phyloP scores from a whole-genome alignment of 768 basidiomycete genomes.

The Naganishia randhawae region DNA sequence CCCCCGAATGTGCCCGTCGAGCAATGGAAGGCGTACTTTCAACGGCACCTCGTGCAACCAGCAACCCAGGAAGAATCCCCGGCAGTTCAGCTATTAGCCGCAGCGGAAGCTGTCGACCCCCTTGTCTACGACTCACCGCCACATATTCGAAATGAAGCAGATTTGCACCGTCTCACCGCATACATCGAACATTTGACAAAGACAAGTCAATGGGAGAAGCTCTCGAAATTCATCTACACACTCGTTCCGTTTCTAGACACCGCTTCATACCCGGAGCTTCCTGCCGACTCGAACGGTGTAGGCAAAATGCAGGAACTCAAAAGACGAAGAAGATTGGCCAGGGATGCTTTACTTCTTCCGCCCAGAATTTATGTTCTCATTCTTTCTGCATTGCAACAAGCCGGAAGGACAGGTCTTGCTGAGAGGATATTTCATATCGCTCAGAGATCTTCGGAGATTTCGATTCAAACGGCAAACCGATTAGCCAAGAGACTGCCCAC shows the following conservation, averaged over 20 bases:
- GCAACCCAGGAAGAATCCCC: neutral
- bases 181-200: constrained; percentile 6
- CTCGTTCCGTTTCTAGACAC: constrained; percentile 12
- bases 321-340: neutral
- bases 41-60: neutral
- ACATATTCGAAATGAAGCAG: constrained; percentile 2
- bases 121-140: constrained; percentile 11
- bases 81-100: neutral
- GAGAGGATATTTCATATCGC: constrained; percentile 8
- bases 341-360: constrained; percentile 1
- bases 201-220: constrained; percentile 1
- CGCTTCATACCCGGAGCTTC: constrained; percentile 4
- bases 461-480: neutral
- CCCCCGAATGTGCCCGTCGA: neutral
- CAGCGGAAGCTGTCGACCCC: neutral
- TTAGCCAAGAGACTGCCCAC: neutral
- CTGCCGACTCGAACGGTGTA: neutral
- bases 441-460: neutral
- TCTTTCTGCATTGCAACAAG: neutral
- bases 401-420: constrained; percentile 7
- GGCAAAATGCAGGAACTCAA: constrained; percentile 1
- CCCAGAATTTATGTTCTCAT: constrained; percentile 12
- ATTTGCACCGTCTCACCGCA: neutral
- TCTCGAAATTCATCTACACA: constrained; percentile 5
- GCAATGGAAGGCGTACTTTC: constrained; percentile 14